phyloP scores from a whole-genome alignment of 192 early-diverging fungal genomes.

The Entomortierella beljakovae region DNA sequence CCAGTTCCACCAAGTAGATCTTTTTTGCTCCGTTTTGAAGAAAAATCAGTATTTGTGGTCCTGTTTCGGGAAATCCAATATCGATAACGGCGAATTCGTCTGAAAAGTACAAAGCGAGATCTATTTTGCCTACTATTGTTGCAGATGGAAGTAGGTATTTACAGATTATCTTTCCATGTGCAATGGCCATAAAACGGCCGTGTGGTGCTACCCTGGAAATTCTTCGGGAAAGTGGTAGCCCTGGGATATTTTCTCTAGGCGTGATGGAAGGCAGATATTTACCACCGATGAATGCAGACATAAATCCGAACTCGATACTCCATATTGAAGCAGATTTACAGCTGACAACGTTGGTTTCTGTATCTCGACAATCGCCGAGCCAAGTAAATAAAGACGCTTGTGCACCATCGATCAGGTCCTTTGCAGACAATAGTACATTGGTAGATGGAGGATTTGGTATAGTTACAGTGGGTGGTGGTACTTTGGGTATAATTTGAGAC shows the following conservation, averaged over 20 bases:
- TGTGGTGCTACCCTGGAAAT: background rate
- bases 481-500: background rate
- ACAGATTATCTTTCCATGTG: background rate
- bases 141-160: slow-evolving; percentile 1
- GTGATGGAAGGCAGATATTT: background rate
- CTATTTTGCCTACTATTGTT: background rate
- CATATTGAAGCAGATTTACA: background rate
- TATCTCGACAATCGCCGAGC: background rate
- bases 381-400: background rate
- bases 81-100: background rate
- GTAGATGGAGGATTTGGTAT: background rate
- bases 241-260: background rate
- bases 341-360: no score
- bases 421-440: background rate
- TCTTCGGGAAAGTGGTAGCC: background rate
- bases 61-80: background rate
- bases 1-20: background rate
- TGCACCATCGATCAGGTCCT: background rate
- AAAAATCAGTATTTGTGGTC: background rate
- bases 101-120: background rate
- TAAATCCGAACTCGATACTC: background rate
- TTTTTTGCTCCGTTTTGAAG: background rate
- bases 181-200: slow-evolving; percentile 2
- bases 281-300: background rate
- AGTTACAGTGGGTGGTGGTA: background rate